phyloP scores from a whole-genome alignment of 2,329 filamentous ascomycete species.

The Pestalotiopsis sp. region DNA sequence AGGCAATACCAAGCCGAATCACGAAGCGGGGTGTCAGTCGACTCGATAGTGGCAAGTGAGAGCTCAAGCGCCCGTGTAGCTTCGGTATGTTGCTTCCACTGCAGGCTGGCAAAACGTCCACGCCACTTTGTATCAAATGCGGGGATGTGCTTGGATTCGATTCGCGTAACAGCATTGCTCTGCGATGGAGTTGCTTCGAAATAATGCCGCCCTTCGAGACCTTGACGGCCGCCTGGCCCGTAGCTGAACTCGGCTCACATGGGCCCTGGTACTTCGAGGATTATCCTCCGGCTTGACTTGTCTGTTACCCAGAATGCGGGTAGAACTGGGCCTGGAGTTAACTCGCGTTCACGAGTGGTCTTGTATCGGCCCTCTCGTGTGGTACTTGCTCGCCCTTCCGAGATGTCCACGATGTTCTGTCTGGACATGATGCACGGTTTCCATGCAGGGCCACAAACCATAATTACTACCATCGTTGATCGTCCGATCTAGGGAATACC shows the following conservation, averaged over 20 bases:
- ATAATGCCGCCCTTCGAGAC: neutral
- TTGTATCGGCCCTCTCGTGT: neutral
- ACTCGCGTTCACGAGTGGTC: neutral
- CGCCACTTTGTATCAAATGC: constrained; percentile 9
- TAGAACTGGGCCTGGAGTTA: neutral
- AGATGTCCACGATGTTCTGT: constrained; percentile 4
- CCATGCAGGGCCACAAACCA: constrained; percentile 7
- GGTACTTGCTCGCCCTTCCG: neutral
- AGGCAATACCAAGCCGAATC: constrained; percentile 2
- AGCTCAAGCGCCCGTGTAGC: neutral
- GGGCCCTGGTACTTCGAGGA: neutral
- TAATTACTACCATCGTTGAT: constrained; percentile 7
- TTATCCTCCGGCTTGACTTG: neutral
- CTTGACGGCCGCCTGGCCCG: neutral
- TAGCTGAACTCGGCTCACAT: neutral
- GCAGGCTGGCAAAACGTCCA: constrained; percentile 1
- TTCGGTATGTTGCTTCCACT: neutral
- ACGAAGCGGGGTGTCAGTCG: constrained; percentile 2
- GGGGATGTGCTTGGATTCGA: constrained; percentile 7
- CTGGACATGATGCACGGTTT: neutral
- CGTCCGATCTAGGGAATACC: constrained; percentile 2
- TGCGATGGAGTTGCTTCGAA: neutral
- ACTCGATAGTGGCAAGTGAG: neutral
- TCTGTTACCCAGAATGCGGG: neutral
- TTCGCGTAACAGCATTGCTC: constrained; percentile 6